Conservation (phyloP, 805 yeast genomes). For the Metschnikowia similis region DNA sequence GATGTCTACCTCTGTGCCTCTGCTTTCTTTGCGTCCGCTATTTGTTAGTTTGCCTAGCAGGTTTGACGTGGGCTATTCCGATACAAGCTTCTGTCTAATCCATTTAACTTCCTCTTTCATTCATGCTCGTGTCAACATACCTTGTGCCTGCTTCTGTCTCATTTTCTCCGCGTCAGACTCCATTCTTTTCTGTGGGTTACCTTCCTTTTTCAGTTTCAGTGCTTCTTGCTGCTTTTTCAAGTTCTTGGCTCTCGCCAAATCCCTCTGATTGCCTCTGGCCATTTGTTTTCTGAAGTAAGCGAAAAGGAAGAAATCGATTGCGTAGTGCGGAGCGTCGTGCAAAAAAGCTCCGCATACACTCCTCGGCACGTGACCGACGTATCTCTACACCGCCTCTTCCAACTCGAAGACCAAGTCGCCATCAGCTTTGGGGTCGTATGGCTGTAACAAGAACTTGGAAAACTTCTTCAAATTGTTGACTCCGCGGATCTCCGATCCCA, state of each 20-base stretch:
- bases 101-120: neutral
- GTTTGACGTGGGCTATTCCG: neutral
- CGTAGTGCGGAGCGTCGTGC: neutral
- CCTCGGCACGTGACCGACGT: neutral
- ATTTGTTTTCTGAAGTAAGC: constrained; percentile 20
- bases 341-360: neutral
- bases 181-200: constrained; percentile 82
- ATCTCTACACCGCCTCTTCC: constrained; percentile 39
- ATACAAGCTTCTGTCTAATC: neutral
- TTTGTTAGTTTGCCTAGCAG: neutral
- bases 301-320: neutral
- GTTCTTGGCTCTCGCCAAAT: constrained; percentile 85
- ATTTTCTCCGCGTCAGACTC: constrained; percentile 87
- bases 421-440: constrained; percentile 68
- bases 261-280: constrained; percentile 98
- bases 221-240: constrained; percentile 70
- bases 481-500: constrained; percentile 95
- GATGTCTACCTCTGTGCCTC: constrained; percentile 13
- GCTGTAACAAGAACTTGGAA: constrained; percentile 73
- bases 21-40: constrained; percentile 50
- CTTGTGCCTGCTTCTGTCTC: constrained; percentile 83
- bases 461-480: constrained; percentile 78
- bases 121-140: constrained; percentile 37
- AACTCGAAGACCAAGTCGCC: constrained; percentile 49
- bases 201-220: constrained; percentile 62